Evolutionary conservation across 2,329 filamentous ascomycete species (phyloP).

Genomic region (Alternaria burnsii): DNA sequence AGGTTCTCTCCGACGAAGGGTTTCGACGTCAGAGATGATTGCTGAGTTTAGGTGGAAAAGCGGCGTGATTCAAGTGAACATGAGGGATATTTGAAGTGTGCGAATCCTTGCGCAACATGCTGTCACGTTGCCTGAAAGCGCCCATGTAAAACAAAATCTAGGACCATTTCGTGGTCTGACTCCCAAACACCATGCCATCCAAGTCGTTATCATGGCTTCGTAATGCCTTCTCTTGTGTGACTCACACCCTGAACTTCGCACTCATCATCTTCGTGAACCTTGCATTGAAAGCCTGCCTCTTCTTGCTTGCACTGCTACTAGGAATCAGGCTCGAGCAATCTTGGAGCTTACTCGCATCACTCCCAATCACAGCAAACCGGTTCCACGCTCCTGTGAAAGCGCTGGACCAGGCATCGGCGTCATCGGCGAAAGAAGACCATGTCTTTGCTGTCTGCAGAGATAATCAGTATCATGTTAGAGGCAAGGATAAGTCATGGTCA

Average conservation of each 20-base stretch:
- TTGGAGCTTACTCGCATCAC: conserved; percentile 26
- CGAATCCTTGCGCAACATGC: background rate
- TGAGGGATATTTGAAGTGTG: background rate
- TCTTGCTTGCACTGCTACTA: background rate
- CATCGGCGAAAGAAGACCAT: conserved; percentile 30
- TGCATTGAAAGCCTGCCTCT: background rate
- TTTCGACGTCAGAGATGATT: background rate
- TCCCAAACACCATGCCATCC: background rate
- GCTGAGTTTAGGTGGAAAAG: background rate
- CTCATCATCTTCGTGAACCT: conserved; percentile 7
- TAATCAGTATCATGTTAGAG: background rate
- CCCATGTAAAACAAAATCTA: background rate
- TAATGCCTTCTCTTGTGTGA: background rate
- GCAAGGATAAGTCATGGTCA: background rate
- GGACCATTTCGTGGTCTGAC: background rate
- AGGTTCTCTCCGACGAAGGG: no score
- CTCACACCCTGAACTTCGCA: conserved; percentile 8
- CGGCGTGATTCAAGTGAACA: background rate
- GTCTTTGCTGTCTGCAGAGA: conserved; percentile 22
- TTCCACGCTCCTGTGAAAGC: conserved; percentile 36
- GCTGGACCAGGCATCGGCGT: conserved; percentile 24
- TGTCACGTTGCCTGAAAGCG: background rate
- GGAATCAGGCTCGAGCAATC: conserved; percentile 36
- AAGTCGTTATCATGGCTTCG: background rate
- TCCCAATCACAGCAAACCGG: conserved; percentile 33